phyloP scores from a whole-genome alignment of 441 rosid genomes.

The Macaranga tanarius region DNA sequence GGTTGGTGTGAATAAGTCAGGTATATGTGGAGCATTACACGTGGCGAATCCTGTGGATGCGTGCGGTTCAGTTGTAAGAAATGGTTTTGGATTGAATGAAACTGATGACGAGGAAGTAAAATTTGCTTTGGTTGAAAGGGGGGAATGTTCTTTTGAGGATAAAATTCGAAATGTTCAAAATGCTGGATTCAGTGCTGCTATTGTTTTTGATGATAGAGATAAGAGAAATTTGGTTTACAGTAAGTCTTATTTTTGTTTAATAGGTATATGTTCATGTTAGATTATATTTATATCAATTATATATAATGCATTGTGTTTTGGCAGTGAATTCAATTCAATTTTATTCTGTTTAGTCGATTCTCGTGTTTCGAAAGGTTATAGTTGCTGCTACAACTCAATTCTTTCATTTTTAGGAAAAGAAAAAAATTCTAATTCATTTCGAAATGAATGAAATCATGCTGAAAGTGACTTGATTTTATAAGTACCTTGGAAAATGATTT shows the following conservation, averaged over 20 bases:
- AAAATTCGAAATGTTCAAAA: slow-evolving; percentile 57
- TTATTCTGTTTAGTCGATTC: too few relatives aligned
- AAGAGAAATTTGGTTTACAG: slow-evolving; percentile 56
- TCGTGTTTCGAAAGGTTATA: too few relatives aligned
- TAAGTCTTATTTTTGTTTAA: slow-evolving; percentile 29
- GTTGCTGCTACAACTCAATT: too few relatives aligned
- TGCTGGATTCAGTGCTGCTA: slow-evolving; percentile 54
- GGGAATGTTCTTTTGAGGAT: slow-evolving; percentile 63
- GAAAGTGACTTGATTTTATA: too few relatives aligned
- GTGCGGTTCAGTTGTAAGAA: slow-evolving; percentile 45
- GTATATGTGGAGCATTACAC: slow-evolving; percentile 62
- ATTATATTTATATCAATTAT: too few relatives aligned
- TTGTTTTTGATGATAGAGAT: slow-evolving; percentile 59
- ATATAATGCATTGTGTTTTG: too few relatives aligned
- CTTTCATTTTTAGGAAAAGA: too few relatives aligned
- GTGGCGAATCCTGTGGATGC: slow-evolving; percentile 59
- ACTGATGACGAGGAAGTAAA: slow-evolving; percentile 23
- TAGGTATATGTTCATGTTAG: too few relatives aligned
- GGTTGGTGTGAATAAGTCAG: slow-evolving; percentile 31
- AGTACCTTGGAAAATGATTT: too few relatives aligned
- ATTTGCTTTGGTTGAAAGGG: slow-evolving; percentile 59
- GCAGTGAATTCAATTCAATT: too few relatives aligned
- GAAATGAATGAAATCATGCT: too few relatives aligned
- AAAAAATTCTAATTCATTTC: too few relatives aligned
- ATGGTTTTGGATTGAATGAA: slow-evolving; percentile 30